Conservation (phyloP, 1,284 basidiomycete species). For the Albatrellus sp. region DNA sequence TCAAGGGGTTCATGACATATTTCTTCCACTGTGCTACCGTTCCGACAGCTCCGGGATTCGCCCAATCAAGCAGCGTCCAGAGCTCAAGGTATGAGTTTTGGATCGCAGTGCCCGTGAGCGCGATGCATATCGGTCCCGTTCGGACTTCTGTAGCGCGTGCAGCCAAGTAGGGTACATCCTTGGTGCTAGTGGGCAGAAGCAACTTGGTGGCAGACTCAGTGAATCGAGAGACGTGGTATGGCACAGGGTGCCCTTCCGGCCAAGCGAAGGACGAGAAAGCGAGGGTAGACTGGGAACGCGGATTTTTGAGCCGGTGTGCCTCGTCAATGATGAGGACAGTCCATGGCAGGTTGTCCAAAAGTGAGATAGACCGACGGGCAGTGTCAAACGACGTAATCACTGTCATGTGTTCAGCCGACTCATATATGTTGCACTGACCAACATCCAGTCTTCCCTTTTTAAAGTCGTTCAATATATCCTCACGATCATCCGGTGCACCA, state of each 20-base stretch:
- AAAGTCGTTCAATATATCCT: conserved; percentile 51
- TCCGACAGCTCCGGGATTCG: conserved; percentile 59
- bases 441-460: conserved; percentile 65
- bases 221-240: conserved; percentile 9
- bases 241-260: conserved; percentile 7
- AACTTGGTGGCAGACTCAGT: background rate
- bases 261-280: conserved; percentile 30
- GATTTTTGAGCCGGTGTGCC: conserved; percentile 73
- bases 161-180: background rate
- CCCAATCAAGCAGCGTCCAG: conserved; percentile 77
- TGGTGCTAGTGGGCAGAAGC: background rate
- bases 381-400: conserved; percentile 65
- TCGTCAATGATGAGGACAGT: conserved; percentile 73
- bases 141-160: background rate
- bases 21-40: conserved; percentile 57
- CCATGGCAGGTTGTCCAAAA: conserved; percentile 53
- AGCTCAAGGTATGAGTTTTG: conserved; percentile 80
- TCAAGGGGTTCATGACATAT: conserved; percentile 54
- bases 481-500: conserved; percentile 36
- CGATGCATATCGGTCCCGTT: conserved; percentile 40
- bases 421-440: conserved; percentile 29
- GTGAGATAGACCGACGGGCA: conserved; percentile 52
- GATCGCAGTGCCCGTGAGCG: conserved; percentile 69
- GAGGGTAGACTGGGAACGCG: conserved; percentile 42
- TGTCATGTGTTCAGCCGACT: conserved; percentile 16